These are phyloP conservation scores for Dorcoceras hygrometricum DNA, from an alignment of 257 asterid species.

Conservation along the genomic window DNA sequence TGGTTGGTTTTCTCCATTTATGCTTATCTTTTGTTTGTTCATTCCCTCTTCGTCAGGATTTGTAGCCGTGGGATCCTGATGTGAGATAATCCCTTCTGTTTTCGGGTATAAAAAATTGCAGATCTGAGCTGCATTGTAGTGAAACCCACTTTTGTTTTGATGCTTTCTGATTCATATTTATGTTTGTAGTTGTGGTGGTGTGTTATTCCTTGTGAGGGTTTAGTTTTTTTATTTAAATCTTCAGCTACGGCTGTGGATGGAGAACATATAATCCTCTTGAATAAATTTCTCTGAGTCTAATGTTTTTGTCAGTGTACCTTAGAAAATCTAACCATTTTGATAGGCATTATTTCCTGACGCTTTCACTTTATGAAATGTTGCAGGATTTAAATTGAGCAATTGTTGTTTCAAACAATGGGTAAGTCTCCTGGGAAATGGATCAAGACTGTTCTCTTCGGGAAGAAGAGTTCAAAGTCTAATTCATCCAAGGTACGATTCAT, in stretches of 20 bases:
- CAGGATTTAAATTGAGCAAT: slow-evolving; percentile 41
- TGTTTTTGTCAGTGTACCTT: background rate
- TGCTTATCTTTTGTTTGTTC: background rate
- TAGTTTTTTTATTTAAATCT: slow-evolving; percentile 1
- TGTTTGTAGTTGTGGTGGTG: slow-evolving; percentile 12
- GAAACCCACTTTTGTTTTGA: slow-evolving; percentile 11
- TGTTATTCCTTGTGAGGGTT: slow-evolving; percentile 8
- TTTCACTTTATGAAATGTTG: slow-evolving; percentile 23
- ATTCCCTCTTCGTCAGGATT: background rate
- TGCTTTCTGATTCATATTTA: slow-evolving; percentile 12
- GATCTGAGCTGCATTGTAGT: slow-evolving; percentile 47
- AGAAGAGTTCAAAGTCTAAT: slow-evolving; percentile 69
- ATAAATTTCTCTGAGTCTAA: background rate
- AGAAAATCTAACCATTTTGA: background rate
- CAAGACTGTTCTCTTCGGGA: slow-evolving; percentile 86
- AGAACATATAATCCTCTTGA: background rate
- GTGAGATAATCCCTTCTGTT: background rate
- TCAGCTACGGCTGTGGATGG: background rate
- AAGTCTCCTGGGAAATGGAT: slow-evolving; percentile 98
- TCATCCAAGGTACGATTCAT: slow-evolving; percentile 61
- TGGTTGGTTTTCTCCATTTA: background rate
- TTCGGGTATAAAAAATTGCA: slow-evolving; percentile 35
- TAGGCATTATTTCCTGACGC: slow-evolving; percentile 19
- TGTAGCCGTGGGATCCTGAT: slow-evolving; percentile 9
- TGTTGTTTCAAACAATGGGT: slow-evolving; percentile 53